Conservation (phyloP, 2,329 filamentous ascomycete genomes). For the Plectosphaerella sp. region DNA sequence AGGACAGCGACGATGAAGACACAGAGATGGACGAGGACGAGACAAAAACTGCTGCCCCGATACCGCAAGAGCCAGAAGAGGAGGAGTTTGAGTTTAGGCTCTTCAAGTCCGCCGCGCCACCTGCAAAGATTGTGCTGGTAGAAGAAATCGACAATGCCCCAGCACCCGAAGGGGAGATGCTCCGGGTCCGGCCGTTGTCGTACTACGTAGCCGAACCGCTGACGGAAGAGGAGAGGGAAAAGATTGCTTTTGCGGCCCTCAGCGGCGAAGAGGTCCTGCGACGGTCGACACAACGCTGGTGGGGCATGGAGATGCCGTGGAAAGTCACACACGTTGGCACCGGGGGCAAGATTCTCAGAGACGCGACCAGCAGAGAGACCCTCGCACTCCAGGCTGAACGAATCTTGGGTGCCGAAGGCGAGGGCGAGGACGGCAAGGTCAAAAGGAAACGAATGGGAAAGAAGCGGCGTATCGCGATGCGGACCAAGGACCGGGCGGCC, state of each 20-base stretch:
- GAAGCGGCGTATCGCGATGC: slow-evolving; percentile 49
- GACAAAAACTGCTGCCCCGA: slow-evolving; percentile 14
- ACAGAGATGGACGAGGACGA: slow-evolving; percentile 18
- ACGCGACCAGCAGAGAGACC: slow-evolving; percentile 22
- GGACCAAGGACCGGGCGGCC: slow-evolving; percentile 37
- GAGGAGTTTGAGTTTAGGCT: slow-evolving; percentile 54
- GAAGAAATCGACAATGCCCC: slow-evolving; percentile 29
- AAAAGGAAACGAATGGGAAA: slow-evolving; percentile 49
- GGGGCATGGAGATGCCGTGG: slow-evolving; percentile 60
- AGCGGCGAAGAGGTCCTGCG: slow-evolving; percentile 45
- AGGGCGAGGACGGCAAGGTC: slow-evolving; percentile 13
- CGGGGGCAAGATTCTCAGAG: not conserved
- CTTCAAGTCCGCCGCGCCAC: slow-evolving; percentile 42
- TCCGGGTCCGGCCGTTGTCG: slow-evolving; percentile 33
- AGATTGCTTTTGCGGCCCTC: slow-evolving; percentile 44
- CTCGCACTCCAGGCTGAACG: not conserved
- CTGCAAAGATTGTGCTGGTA: slow-evolving; percentile 47
- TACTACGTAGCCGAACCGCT: slow-evolving; percentile 44
- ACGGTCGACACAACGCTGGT: slow-evolving; percentile 38
- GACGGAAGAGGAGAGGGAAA: slow-evolving; percentile 26
- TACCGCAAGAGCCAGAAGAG: slow-evolving; percentile 12
- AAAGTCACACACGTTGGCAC: slow-evolving; percentile 39
- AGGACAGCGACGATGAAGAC: slow-evolving; percentile 10
- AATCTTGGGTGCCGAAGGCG: slow-evolving; percentile 6
- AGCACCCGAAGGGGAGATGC: slow-evolving; percentile 29